These are phyloP conservation scores for Fusarium graminum DNA, from an alignment of 2,329 filamentous ascomycete species.

Conservation along the genomic window DNA sequence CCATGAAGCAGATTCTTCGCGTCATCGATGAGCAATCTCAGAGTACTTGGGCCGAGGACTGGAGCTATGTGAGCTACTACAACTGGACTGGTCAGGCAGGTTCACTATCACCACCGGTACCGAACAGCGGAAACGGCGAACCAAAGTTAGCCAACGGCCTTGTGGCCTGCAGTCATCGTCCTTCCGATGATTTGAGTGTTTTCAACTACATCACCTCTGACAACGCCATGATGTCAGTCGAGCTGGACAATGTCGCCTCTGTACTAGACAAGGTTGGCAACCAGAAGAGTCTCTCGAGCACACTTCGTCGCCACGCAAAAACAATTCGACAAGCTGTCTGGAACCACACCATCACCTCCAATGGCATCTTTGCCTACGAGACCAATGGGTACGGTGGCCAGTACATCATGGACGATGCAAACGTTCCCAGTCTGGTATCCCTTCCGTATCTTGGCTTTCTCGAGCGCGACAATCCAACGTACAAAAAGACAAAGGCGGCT, in stretches of 20 bases:
- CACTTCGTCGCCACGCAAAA: slow-evolving; percentile 4
- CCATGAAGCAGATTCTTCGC: slow-evolving; percentile 18
- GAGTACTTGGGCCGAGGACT: slow-evolving; percentile 31
- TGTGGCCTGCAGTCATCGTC: slow-evolving; percentile 24
- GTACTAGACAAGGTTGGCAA: slow-evolving; percentile 4
- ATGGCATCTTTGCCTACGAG: slow-evolving; percentile 27
- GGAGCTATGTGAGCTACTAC: slow-evolving; percentile 32
- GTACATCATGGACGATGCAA: slow-evolving; percentile 38
- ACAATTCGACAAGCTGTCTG: slow-evolving; percentile 17
- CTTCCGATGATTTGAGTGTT: slow-evolving; percentile 16
- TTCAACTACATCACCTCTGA: slow-evolving; percentile 36
- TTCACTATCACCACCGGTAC: slow-evolving; percentile 20
- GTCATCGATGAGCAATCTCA: slow-evolving; percentile 28
- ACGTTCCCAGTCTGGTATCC: slow-evolving; percentile 23
- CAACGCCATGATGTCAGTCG: slow-evolving; percentile 33
- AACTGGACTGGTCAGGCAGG: slow-evolving; percentile 30
- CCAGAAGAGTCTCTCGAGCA: background rate
- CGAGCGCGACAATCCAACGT: slow-evolving; percentile 6
- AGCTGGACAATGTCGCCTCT: slow-evolving; percentile 19
- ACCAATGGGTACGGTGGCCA: slow-evolving; percentile 31
- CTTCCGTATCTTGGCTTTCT: slow-evolving; percentile 26
- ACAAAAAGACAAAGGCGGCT: slow-evolving; percentile 19
- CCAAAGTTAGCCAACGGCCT: slow-evolving; percentile 28
- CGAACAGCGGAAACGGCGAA: slow-evolving; percentile 25
- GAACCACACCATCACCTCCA: slow-evolving; percentile 19